A percentile compares a stretch with the other conserved stretches of the same genome.
Conservation (phyloP, 805 yeast species). For the Kluyveromyces starmeri region DNA sequence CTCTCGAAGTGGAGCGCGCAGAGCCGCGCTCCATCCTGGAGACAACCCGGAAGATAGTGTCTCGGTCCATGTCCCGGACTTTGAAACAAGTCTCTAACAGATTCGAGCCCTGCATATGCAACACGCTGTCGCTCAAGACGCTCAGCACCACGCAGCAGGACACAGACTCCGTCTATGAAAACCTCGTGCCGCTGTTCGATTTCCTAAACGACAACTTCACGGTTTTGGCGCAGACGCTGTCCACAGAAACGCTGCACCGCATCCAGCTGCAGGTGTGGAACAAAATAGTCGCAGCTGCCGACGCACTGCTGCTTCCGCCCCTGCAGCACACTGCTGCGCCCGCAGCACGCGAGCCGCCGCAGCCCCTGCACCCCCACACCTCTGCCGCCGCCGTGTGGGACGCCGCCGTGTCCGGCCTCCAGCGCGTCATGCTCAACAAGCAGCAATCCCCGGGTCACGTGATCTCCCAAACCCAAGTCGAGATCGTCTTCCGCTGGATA, state of each 20-base stretch:
- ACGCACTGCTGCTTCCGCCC: conserved; percentile 65
- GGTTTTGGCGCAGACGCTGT: conserved; percentile 51
- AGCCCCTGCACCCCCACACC: not conserved
- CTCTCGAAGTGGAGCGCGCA: conserved; percentile 68
- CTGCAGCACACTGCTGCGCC: conserved; percentile 20
- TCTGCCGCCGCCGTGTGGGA: not conserved
- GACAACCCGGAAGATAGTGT: conserved; percentile 56
- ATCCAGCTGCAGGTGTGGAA: conserved; percentile 78
- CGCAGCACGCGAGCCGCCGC: conserved; percentile 10
- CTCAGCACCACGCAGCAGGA: conserved; percentile 35
- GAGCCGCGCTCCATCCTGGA: conserved; percentile 82
- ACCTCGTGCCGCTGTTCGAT: conserved; percentile 65
- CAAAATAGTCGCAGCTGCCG: conserved; percentile 61
- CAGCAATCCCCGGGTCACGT: conserved; percentile 28
- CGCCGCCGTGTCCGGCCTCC: conserved; percentile 1
- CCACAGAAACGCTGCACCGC: conserved; percentile 45
- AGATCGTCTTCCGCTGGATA: conserved; percentile 64
- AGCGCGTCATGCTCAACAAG: not conserved
- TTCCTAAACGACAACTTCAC: conserved; percentile 61
- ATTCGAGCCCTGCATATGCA: conserved; percentile 55
- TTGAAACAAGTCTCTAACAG: conserved; percentile 64
- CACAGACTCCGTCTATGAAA: conserved; percentile 45
- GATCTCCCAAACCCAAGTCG: conserved; percentile 42
- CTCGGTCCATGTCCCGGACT: conserved; percentile 56
- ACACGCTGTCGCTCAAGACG: conserved; percentile 47